phyloP scores from a whole-genome alignment of 495 filamentous ascomycete genomes.

The Jackrogersella minutella region DNA sequence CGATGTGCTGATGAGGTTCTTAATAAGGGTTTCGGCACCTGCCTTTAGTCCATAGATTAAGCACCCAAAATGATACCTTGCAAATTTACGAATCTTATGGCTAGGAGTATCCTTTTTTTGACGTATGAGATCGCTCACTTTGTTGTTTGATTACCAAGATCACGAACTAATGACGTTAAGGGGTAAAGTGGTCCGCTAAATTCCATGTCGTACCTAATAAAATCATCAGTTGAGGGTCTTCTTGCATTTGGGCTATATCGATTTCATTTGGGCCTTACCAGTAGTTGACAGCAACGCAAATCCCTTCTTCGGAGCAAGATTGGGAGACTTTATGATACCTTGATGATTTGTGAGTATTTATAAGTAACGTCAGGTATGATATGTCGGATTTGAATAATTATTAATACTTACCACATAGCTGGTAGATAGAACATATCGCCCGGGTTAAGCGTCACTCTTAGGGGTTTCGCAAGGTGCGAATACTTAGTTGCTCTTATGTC shows the following conservation, averaged over 20 bases:
- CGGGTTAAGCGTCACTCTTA: slow-evolving; percentile 67
- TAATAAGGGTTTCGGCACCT: slow-evolving; percentile 1
- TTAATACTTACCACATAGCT: slow-evolving; percentile 68
- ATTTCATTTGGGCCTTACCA: slow-evolving; percentile 63
- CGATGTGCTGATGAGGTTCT: neutral
- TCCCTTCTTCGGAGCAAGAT: slow-evolving; percentile 64
- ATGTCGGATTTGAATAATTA: neutral
- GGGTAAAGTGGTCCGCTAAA: slow-evolving; percentile 68
- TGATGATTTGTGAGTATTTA: neutral
- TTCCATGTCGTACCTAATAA: slow-evolving; percentile 72
- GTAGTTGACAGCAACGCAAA: slow-evolving; percentile 80
- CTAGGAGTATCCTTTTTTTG: neutral
- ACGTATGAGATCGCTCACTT: neutral
- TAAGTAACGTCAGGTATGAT: neutral
- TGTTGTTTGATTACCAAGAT: slow-evolving; percentile 29
- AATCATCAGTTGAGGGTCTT: slow-evolving; percentile 2
- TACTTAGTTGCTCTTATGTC: slow-evolving; percentile 57
- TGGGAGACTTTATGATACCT: slow-evolving; percentile 76
- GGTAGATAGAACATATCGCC: slow-evolving; percentile 86
- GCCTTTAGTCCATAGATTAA: slow-evolving; percentile 5
- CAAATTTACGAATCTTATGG: neutral
- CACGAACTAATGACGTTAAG: slow-evolving; percentile 61
- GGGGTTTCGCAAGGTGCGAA: slow-evolving; percentile 60
- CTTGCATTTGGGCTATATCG: too few species aligned
- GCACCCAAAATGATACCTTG: slow-evolving; percentile 15